phyloP scores from a whole-genome alignment of 805 yeast genomes.

The Candida awuae region DNA sequence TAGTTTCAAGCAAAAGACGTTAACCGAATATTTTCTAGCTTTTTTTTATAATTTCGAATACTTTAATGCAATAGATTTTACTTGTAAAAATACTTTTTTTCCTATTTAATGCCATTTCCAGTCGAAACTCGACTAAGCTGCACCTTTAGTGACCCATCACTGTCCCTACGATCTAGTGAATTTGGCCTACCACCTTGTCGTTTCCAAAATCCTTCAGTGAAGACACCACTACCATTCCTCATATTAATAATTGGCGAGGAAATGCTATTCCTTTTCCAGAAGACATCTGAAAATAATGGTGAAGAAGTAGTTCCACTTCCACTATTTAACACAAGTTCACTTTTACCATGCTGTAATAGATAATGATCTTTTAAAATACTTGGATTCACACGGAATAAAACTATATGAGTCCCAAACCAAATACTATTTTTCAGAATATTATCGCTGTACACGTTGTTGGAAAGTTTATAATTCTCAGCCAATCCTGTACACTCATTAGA shows the following conservation, averaged over 20 bases:
- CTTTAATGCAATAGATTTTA: too few relatives aligned
- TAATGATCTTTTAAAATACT: conserved; percentile 9
- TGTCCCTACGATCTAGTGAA: conserved; percentile 10
- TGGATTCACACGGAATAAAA: conserved; percentile 32
- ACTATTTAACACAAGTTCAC: conserved; percentile 1
- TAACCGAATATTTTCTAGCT: conserved; percentile 2
- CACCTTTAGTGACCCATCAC: conserved; percentile 10
- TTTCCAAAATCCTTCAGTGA: conserved; percentile 15
- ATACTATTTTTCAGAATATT: conserved; percentile 25
- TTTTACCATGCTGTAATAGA: conserved; percentile 8
- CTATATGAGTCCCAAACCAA: conserved; percentile 41
- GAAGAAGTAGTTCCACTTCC: not conserved
- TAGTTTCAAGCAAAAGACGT: conserved; percentile 57
- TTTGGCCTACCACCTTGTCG: conserved; percentile 13
- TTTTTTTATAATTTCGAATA: not conserved
- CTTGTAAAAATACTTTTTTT: too few relatives aligned
- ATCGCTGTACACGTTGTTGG: conserved; percentile 7
- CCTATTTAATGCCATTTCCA: not conserved
- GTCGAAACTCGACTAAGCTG: conserved; percentile 3
- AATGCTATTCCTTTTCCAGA: conserved; percentile 11
- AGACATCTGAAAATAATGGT: conserved; percentile 3
- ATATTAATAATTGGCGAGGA: conserved; percentile 19
- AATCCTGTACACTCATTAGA: conserved; percentile 14
- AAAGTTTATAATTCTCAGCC: conserved; percentile 6
- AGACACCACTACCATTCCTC: conserved; percentile 10